Conservation (phyloP, 1,139 yeast genomes). For the Sugiyamaella sp. region DNA sequence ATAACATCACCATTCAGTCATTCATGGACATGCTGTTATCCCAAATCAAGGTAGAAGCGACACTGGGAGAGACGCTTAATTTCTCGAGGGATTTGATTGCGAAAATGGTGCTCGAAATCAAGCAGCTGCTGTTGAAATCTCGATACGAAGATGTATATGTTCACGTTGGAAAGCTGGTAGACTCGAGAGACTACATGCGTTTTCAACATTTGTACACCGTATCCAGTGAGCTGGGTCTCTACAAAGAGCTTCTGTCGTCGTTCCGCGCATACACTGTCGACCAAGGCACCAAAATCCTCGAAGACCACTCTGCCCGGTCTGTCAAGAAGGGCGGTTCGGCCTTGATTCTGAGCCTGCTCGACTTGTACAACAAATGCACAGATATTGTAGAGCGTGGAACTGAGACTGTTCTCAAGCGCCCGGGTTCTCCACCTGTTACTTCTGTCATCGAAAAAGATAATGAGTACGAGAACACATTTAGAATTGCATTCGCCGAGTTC, state of each 20-base stretch:
- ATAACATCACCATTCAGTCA: background rate
- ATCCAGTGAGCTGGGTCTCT: constrained; percentile 10
- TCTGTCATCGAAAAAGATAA: background rate
- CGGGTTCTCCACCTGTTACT: background rate
- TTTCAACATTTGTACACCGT: constrained; percentile 15
- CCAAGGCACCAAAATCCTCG: constrained; percentile 9
- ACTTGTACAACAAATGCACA: constrained; percentile 5
- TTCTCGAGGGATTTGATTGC: constrained; percentile 4
- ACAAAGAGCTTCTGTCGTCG: constrained; percentile 3
- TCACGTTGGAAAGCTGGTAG: constrained; percentile 15
- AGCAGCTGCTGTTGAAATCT: constrained; percentile 8
- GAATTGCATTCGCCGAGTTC: constrained; percentile 33
- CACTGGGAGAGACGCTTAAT: constrained; percentile 5
- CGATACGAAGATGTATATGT: constrained; percentile 10
- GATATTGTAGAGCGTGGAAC: constrained; percentile 10
- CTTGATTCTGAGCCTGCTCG: constrained; percentile 7
- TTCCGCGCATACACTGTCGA: constrained; percentile 13
- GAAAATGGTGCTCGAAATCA: constrained; percentile 4
- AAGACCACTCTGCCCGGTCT: background rate
- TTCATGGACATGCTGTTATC: background rate
- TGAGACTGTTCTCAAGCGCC: background rate
- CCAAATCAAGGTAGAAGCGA: constrained; percentile 6
- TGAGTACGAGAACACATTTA: constrained; percentile 25
- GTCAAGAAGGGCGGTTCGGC: background rate
- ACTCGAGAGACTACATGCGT: background rate